phyloP scores from a whole-genome alignment of 805 yeast species.

The Candida golubevii region DNA sequence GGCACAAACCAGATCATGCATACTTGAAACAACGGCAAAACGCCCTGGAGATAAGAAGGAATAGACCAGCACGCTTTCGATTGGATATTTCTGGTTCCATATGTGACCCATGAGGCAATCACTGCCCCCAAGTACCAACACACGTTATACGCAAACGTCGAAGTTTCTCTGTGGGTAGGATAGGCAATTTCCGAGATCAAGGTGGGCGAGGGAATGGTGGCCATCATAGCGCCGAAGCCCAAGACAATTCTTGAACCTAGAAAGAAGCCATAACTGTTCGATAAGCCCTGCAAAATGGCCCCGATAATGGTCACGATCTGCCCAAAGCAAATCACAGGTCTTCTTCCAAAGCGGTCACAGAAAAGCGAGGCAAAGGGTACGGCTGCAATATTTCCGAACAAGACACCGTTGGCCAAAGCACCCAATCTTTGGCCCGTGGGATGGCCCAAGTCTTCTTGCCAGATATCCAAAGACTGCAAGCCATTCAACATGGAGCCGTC shows the following conservation, averaged over 20 bases:
- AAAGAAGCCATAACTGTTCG: slow-evolving; percentile 33
- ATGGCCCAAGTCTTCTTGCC: slow-evolving; percentile 34
- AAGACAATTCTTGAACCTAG: slow-evolving; percentile 43
- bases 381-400: slow-evolving; percentile 37
- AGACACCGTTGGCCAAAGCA: slow-evolving; percentile 19
- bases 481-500: slow-evolving; percentile 42
- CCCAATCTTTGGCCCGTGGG: slow-evolving; percentile 21
- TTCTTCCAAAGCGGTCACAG: slow-evolving; percentile 41
- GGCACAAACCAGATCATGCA: slow-evolving; percentile 30
- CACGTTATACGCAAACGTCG: slow-evolving; percentile 42
- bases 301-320: slow-evolving; percentile 27
- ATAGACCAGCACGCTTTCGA: slow-evolving; percentile 46
- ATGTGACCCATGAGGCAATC: slow-evolving; percentile 49
- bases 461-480: slow-evolving; percentile 41
- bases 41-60: slow-evolving; percentile 50
- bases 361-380: slow-evolving; percentile 15
- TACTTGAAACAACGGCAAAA: slow-evolving; percentile 42
- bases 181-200: slow-evolving; percentile 48
- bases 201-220: slow-evolving; percentile 44
- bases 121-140: slow-evolving; percentile 54
- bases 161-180: slow-evolving; percentile 36
- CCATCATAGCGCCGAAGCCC: slow-evolving; percentile 44
- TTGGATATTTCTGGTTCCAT: slow-evolving; percentile 35
- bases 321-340: slow-evolving; percentile 28
- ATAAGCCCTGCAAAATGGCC: slow-evolving; percentile 34